phyloP scores from a whole-genome alignment of 202 grass and related monocot species.

The Miscanthus sacchariflorus region DNA sequence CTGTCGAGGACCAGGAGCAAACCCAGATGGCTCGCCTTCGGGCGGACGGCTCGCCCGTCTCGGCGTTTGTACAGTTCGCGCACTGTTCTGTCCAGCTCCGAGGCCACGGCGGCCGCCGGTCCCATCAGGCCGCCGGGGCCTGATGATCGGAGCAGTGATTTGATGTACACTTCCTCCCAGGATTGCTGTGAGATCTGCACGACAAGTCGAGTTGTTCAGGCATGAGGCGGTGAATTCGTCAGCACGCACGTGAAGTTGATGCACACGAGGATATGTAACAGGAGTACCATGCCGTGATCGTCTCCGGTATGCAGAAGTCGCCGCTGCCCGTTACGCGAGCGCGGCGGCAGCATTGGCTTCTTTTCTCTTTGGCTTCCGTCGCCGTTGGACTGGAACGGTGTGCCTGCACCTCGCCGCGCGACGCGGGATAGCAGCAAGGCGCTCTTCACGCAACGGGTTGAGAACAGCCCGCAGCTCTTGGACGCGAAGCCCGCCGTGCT shows the following conservation, averaged over 20 bases:
- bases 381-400: not conserved
- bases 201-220: not conserved
- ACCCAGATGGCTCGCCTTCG: constrained; percentile 51
- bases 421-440: constrained; percentile 42
- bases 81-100: constrained; percentile 51
- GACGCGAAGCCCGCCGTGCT: constrained; percentile 51
- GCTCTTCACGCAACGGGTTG: constrained; percentile 57
- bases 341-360: constrained; percentile 41
- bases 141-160: constrained; percentile 50
- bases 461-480: constrained; percentile 67
- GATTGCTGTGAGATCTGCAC: constrained; percentile 55
- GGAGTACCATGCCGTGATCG: constrained; percentile 48
- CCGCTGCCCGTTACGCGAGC: constrained; percentile 27
- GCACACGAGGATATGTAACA: not conserved
- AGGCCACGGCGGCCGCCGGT: constrained; percentile 21
- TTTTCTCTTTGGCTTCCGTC: constrained; percentile 12
- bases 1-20: constrained; percentile 52
- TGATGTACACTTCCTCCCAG: constrained; percentile 74
- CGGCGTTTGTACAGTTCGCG: constrained; percentile 38
- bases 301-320: not conserved
- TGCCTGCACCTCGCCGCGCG: not conserved
- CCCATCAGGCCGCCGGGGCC: constrained; percentile 17
- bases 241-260: not conserved
- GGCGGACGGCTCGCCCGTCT: constrained; percentile 2
- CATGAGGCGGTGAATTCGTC: not conserved